phyloP scores from a whole-genome alignment of 768 basidiomycete species.

The Russula sp. region DNA sequence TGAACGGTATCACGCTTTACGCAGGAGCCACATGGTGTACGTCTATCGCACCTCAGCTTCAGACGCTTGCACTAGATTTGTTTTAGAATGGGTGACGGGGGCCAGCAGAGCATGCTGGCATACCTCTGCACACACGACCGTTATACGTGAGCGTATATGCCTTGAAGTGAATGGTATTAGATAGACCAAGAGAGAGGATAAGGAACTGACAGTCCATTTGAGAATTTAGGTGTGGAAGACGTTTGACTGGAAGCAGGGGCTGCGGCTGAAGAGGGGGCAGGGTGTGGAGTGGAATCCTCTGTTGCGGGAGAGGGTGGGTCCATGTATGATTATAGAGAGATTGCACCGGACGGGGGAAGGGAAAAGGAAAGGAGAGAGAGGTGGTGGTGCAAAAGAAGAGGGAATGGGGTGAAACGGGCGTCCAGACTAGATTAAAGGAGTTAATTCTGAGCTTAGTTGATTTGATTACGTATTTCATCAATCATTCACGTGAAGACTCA shows the following conservation, averaged over 20 bases:
- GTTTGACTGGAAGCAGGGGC: constrained; percentile 1
- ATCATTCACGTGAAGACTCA: neutral
- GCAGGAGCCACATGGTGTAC: constrained; percentile 71
- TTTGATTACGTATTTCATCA: constrained; percentile 5
- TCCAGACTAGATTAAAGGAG: constrained; percentile 4
- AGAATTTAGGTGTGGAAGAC: constrained; percentile 27
- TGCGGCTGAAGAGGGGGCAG: neutral
- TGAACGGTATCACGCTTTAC: constrained; percentile 70
- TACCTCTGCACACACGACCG: constrained; percentile 79
- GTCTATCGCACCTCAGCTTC: constrained; percentile 80
- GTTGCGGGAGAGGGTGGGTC: constrained; percentile 3
- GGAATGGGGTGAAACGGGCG: neutral
- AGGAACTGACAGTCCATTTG: constrained; percentile 30
- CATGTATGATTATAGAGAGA: neutral
- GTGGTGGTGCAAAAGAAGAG: constrained; percentile 4
- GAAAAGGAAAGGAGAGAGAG: neutral
- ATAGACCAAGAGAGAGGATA: constrained; percentile 1
- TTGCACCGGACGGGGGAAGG: neutral
- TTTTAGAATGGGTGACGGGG: neutral
- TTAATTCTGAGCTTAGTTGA: neutral
- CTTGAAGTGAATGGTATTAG: constrained; percentile 30
- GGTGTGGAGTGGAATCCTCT: constrained; percentile 2
- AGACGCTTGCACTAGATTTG: constrained; percentile 70
- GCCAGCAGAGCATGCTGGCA: constrained; percentile 20
- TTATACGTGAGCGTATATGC: constrained; percentile 69